phyloP scores from a whole-genome alignment of 768 basidiomycete species.

The Suillus occidentalis region DNA sequence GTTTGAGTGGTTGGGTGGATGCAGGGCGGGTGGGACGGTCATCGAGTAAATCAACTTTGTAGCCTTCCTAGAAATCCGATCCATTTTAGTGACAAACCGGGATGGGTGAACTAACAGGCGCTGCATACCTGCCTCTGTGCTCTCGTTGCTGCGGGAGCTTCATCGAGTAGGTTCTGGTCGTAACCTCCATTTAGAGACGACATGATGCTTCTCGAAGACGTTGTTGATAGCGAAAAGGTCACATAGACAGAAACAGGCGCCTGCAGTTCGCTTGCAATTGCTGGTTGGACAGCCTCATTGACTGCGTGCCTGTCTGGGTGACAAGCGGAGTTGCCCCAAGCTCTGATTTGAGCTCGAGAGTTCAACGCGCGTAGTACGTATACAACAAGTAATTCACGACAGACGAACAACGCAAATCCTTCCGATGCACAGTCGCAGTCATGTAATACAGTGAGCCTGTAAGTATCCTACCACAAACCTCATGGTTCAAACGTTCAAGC shows the following conservation, averaged over 20 bases:
- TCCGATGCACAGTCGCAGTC: neutral
- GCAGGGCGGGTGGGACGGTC: conserved; percentile 20
- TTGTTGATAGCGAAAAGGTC: conserved; percentile 4
- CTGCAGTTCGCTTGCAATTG: neutral
- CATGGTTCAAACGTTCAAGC: neutral
- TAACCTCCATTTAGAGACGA: conserved; percentile 28
- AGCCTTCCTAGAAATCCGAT: conserved; percentile 44
- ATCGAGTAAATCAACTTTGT: conserved; percentile 48
- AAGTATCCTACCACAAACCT: neutral
- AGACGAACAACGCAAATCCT: neutral
- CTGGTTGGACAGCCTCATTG: conserved; percentile 26
- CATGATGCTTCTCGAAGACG: conserved; percentile 16
- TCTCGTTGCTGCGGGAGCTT: conserved; percentile 42
- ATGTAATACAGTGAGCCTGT: neutral
- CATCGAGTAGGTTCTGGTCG: conserved; percentile 40
- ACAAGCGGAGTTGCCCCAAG: conserved; percentile 1
- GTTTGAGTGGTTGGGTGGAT: conserved; percentile 19
- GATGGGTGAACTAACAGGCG: conserved; percentile 4
- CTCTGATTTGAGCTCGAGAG: neutral
- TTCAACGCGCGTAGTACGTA: neutral
- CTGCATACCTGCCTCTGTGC: conserved; percentile 42
- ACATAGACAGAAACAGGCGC: conserved; percentile 21
- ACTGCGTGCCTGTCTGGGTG: conserved; percentile 17
- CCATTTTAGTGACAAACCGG: neutral
- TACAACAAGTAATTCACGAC: neutral